Conservation (phyloP, 176 grass and related monocot species). For the Musa schizocarpa region DNA sequence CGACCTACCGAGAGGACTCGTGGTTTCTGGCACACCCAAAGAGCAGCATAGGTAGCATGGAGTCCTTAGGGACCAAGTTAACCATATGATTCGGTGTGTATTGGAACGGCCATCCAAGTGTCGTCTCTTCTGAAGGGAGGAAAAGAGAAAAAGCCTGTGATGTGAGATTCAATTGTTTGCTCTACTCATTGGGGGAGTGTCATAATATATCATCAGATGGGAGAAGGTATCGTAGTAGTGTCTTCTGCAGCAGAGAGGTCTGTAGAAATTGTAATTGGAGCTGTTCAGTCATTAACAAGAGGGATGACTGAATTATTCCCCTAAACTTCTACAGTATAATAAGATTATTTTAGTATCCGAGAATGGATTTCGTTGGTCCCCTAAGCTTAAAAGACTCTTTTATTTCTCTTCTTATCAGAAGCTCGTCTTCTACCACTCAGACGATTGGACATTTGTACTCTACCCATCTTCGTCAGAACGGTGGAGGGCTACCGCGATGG, state of each 20-base stretch:
- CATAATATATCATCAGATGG: not conserved
- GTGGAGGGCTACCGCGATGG: too few species aligned
- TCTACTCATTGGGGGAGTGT: not conserved
- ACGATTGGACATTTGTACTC: too few species aligned
- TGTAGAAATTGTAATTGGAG: not conserved
- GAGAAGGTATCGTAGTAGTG: not conserved
- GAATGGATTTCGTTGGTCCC: too few species aligned
- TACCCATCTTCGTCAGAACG: not conserved
- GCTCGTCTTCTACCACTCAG: too few species aligned
- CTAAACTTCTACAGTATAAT: not conserved
- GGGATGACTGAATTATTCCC: not conserved
- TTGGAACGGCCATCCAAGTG: not conserved
- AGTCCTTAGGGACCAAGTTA: slow-evolving; percentile 40
- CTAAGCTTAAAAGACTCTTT: too few species aligned
- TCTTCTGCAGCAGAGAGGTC: not conserved
- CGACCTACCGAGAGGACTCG: slow-evolving; percentile 36
- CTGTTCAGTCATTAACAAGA: not conserved
- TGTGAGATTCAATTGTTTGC: not conserved
- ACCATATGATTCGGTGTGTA: not conserved
- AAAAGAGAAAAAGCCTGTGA: not conserved
- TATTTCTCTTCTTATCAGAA: too few species aligned
- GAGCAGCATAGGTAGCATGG: slow-evolving; percentile 38
- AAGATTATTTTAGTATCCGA: too few species aligned
- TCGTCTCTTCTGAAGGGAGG: too few species aligned
- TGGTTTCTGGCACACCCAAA: slow-evolving; percentile 45